Conservation (phyloP, 2,329 filamentous ascomycete species). For the Plenodomus tracheiphilus region DNA sequence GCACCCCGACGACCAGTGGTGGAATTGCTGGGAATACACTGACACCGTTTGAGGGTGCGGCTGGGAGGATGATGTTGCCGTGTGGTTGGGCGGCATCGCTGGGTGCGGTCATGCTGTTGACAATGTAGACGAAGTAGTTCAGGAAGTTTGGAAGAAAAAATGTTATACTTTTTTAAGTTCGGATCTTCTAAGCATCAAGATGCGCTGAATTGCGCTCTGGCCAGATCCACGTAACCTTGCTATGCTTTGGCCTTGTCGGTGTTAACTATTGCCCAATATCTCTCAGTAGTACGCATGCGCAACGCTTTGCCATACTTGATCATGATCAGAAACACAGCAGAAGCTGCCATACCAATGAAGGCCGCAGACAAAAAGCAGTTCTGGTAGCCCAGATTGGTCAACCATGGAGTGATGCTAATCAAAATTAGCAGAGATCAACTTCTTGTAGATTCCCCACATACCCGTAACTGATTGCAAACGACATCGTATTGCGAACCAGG, state of each 20-base stretch:
- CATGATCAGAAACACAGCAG: slow-evolving; percentile 47
- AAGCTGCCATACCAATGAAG: slow-evolving; percentile 48
- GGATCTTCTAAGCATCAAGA: too few species aligned
- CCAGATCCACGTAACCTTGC: neutral
- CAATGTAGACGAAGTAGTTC: slow-evolving; percentile 1
- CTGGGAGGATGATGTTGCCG: slow-evolving; percentile 11
- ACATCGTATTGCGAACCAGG: slow-evolving; percentile 55
- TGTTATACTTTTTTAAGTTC: too few species aligned
- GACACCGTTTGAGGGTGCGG: slow-evolving; percentile 26
- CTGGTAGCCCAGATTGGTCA: slow-evolving; percentile 47
- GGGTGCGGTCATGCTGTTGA: slow-evolving; percentile 18
- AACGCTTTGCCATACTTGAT: slow-evolving; percentile 55
- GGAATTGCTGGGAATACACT: slow-evolving; percentile 12
- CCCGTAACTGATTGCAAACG: slow-evolving; percentile 56
- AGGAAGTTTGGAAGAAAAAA: too few species aligned
- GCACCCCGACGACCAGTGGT: slow-evolving; percentile 23
- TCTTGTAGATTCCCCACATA: slow-evolving; percentile 1
- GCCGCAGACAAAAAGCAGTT: slow-evolving; percentile 51
- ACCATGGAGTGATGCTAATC: slow-evolving; percentile 48
- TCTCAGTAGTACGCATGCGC: slow-evolving; percentile 25
- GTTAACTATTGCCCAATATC: slow-evolving; percentile 39
- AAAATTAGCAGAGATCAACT: neutral
- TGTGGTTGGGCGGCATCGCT: slow-evolving; percentile 16
- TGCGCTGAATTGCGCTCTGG: too few species aligned
- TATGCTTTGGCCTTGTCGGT: slow-evolving; percentile 5